These are phyloP conservation scores for Capsicum pubescens DNA, from an alignment of 257 asterid genomes.

Conservation along the genomic window DNA sequence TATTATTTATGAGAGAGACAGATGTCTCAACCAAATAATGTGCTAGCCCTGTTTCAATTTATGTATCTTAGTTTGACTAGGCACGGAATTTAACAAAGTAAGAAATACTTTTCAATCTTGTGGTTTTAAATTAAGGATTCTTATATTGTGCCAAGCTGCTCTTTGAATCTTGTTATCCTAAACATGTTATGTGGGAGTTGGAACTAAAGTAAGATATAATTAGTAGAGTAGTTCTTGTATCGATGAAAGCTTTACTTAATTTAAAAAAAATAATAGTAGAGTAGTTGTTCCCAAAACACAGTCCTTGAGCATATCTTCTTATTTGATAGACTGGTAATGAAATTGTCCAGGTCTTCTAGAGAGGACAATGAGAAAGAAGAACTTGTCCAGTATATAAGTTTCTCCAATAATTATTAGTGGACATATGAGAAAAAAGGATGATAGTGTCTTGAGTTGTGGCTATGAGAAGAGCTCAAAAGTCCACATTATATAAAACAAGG, in stretches of 20 bases:
- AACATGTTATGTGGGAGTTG: not conserved
- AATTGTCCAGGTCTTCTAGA: not conserved
- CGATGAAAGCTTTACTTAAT: too few relatives aligned
- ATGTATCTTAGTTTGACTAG: not conserved
- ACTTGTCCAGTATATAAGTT: not conserved
- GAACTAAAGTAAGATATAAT: not conserved
- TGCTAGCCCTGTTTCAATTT: not conserved
- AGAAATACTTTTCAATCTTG: too few relatives aligned
- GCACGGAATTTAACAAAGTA: not conserved
- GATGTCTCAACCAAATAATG: not conserved
- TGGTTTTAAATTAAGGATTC: too few relatives aligned
- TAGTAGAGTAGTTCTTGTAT: not conserved
- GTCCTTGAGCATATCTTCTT: not conserved
- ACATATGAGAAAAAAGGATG: not conserved
- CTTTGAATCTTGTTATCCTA: not conserved
- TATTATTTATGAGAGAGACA: not conserved
- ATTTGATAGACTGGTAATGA: not conserved
- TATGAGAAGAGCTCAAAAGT: not conserved
- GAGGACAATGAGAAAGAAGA: slow-evolving; percentile 6
- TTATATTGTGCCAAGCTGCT: not conserved
- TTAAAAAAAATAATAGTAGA: not conserved
- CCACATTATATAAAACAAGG: not conserved
- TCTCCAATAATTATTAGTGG: not conserved
- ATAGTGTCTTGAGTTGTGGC: not conserved
- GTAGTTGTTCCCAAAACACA: not conserved